A percentile compares a stretch with the other conserved stretches of the same genome.
phyloP scores from a whole-genome alignment of 208 protist genomes.

The Crithidia thermophila region DNA sequence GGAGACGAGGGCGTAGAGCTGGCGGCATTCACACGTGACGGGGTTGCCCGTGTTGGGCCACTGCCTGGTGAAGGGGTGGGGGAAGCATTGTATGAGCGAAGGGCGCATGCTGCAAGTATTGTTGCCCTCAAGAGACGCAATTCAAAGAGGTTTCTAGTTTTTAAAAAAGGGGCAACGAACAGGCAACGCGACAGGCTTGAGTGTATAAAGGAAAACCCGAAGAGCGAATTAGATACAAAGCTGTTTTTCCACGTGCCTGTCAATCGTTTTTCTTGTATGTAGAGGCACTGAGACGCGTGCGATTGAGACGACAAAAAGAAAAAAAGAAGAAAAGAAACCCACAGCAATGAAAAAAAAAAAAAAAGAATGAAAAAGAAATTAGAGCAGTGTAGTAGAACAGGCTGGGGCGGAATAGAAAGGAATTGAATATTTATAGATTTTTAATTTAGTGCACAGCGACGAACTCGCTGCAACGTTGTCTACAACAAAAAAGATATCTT shows the following conservation, averaged over 20 bases:
- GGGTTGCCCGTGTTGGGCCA: constrained; percentile 81
- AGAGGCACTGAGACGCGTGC: too few relatives aligned
- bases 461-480: too few relatives aligned
- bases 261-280: too few relatives aligned
- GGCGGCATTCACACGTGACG: constrained; percentile 78
- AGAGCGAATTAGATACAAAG: too few relatives aligned
- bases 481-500: too few relatives aligned
- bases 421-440: too few relatives aligned
- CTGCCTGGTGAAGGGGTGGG: constrained; percentile 73
- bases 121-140: not conserved
- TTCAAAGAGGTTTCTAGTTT: too few relatives aligned
- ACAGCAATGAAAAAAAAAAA: not conserved
- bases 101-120: constrained; percentile 36
- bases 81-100: constrained; percentile 78
- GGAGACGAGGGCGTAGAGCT: constrained; percentile 85
- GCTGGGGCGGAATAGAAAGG: too few relatives aligned
- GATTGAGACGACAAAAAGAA: too few relatives aligned
- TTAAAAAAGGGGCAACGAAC: not conserved
- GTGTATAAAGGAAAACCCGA: constrained; percentile 5
- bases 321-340: not conserved
- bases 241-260: too few relatives aligned
- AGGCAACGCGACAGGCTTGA: not conserved
- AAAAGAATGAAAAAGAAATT: not conserved
- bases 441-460: too few relatives aligned
- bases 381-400: too few relatives aligned